phyloP scores from a whole-genome alignment of 2,329 filamentous ascomycete species.

The Proliferodiscus dingleyae region DNA sequence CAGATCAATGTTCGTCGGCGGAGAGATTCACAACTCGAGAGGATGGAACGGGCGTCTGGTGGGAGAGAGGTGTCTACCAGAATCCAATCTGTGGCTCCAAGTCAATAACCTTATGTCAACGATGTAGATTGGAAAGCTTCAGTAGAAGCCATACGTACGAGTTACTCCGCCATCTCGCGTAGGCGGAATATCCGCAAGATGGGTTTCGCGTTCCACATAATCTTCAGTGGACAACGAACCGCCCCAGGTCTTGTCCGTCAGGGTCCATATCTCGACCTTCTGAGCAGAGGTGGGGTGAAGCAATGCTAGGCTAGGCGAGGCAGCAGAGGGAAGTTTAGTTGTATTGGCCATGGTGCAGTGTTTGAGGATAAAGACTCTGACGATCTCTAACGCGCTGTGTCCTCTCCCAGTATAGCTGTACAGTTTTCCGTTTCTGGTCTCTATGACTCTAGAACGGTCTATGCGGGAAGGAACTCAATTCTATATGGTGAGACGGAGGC shows the following conservation, averaged over 20 bases:
- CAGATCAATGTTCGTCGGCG: conserved; percentile 53
- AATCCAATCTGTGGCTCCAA: conserved; percentile 46
- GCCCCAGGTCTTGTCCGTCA: conserved; percentile 55
- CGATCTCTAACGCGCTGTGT: not conserved
- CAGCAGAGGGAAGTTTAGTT: conserved; percentile 21
- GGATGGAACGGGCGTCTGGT: conserved; percentile 45
- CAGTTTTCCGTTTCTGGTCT: not conserved
- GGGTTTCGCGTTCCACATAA: conserved; percentile 56
- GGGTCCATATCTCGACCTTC: conserved; percentile 47
- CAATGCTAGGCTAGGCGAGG: conserved; percentile 40
- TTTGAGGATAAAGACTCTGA: not conserved
- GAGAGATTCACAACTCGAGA: conserved; percentile 61
- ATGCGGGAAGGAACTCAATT: not conserved
- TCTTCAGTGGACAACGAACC: conserved; percentile 46
- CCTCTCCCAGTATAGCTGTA: too few relatives aligned
- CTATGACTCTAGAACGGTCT: not conserved
- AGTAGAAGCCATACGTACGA: conserved; percentile 10
- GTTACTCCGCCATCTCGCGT: conserved; percentile 52
- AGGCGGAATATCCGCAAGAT: conserved; percentile 53
- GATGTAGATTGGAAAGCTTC: too few relatives aligned
- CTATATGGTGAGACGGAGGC: not conserved
- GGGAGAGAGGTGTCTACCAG: conserved; percentile 44
- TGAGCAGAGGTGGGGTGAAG: conserved; percentile 53
- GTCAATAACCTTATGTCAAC: too few relatives aligned
- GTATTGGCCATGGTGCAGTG: conserved; percentile 4